Percentiles rank a stretch among this genome's conserved stretches.
Conservation (phyloP, 345 rosid genomes). For the Gossypium thurberi region DNA sequence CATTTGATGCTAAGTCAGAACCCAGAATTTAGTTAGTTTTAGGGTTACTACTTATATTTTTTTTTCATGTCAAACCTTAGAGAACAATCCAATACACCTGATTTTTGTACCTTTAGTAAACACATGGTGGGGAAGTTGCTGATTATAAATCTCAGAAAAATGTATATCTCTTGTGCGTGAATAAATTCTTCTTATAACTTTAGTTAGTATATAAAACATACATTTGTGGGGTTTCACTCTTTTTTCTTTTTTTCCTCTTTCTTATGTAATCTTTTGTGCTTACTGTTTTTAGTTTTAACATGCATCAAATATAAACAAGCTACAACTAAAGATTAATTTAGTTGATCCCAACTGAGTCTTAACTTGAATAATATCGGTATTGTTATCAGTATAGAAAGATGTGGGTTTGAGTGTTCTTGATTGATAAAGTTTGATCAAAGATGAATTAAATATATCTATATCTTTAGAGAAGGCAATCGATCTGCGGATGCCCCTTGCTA, state of each 20-base stretch:
- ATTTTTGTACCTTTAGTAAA: conserved; percentile 11
- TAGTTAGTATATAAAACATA: neutral
- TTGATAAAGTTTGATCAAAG: too few relatives aligned
- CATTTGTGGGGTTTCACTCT: neutral
- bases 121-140: conserved; percentile 17
- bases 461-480: too few relatives aligned
- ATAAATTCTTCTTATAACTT: neutral
- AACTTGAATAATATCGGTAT: too few relatives aligned
- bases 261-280: neutral
- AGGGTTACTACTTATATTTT: conserved; percentile 7
- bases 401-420: too few relatives aligned
- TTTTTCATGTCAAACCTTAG: conserved; percentile 7
- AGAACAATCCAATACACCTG: conserved; percentile 9
- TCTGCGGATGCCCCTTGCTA: too few relatives aligned
- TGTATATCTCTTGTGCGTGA: conserved; percentile 4
- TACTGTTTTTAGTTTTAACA: neutral
- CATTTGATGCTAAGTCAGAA: conserved; percentile 2
- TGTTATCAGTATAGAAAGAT: too few relatives aligned
- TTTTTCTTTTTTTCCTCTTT: too few relatives aligned
- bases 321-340: too few relatives aligned
- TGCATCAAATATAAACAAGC: too few relatives aligned
- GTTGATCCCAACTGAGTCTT: too few relatives aligned
- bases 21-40: neutral
- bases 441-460: too few relatives aligned
- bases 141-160: conserved; percentile 23